Evolutionary conservation across 2,329 filamentous ascomycete genomes (phyloP).

Genomic region (Fusarium goolgardi): DNA sequence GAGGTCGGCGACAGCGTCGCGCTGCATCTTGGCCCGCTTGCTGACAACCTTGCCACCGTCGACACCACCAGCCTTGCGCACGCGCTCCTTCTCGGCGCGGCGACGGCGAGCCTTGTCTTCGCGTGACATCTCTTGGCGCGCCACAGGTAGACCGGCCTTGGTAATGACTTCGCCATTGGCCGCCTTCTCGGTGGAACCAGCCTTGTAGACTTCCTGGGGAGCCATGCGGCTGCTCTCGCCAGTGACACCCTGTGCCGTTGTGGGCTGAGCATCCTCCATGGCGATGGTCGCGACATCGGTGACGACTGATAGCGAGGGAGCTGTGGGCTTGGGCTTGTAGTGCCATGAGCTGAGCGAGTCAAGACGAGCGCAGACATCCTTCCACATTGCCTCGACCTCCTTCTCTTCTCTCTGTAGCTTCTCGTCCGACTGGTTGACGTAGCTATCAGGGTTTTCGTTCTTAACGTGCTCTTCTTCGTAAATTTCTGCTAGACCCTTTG

Average conservation of each 20-base stretch:
- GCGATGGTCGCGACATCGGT: conserved; percentile 89
- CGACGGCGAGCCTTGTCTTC: conserved; percentile 84
- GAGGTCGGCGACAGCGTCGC: conserved; percentile 70
- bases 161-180: conserved; percentile 78
- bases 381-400: conserved; percentile 87
- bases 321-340: conserved; percentile 89
- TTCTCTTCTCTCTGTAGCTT: conserved; percentile 84
- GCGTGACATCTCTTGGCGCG: conserved; percentile 85
- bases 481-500: conserved; percentile 87
- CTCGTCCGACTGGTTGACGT: conserved; percentile 84
- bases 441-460: conserved; percentile 78
- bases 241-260: conserved; percentile 78
- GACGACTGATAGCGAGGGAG: conserved; percentile 85
- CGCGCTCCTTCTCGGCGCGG: conserved; percentile 86
- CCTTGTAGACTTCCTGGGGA: conserved; percentile 92
- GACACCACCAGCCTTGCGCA: conserved; percentile 72
- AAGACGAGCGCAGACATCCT: conserved; percentile 79
- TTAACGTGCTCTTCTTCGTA: conserved; percentile 95
- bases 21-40: conserved; percentile 66
- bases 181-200: conserved; percentile 71
- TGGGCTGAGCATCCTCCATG: conserved; percentile 96
- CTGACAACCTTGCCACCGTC: conserved; percentile 60
- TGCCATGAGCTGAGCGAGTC: conserved; percentile 94
- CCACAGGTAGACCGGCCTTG: conserved; percentile 81
- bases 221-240: conserved; percentile 81